Percentiles rank a stretch among this genome's conserved stretches.
phyloP scores from a whole-genome alignment of 768 basidiomycete genomes.

The Suillus luteus region DNA sequence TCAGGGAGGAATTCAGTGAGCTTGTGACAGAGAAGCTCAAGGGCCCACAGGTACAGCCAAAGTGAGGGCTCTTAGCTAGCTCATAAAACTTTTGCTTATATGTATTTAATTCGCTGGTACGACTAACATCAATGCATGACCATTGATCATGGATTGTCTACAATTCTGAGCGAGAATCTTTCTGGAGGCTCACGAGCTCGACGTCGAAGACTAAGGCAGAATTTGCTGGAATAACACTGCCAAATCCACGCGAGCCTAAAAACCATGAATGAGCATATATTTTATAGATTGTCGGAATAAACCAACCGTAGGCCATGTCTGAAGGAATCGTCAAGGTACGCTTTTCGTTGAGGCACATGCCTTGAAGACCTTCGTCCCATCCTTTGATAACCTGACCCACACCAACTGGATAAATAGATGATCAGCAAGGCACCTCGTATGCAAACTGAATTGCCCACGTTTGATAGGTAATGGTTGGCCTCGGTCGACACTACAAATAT shows the following conservation, averaged over 20 bases:
- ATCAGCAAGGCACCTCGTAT: not conserved
- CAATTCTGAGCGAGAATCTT: constrained; percentile 53
- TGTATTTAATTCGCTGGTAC: not conserved
- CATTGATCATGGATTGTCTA: constrained; percentile 28
- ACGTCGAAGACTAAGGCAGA: constrained; percentile 86
- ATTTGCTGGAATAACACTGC: constrained; percentile 73
- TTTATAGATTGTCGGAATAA: not conserved
- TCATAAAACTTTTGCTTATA: no score
- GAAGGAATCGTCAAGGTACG: constrained; percentile 87
- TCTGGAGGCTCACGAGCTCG: constrained; percentile 71
- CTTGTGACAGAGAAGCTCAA: constrained; percentile 78
- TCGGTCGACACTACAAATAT: constrained; percentile 60
- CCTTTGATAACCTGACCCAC: constrained; percentile 80
- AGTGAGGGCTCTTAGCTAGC: constrained; percentile 3
- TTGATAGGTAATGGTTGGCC: constrained; percentile 74
- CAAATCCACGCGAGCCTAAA: constrained; percentile 74
- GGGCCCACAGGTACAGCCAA: constrained; percentile 36
- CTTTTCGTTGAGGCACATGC: constrained; percentile 89
- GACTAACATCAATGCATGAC: not conserved
- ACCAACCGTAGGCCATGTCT: constrained; percentile 78
- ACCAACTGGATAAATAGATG: constrained; percentile 53
- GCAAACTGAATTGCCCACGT: constrained; percentile 46
- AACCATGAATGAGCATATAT: constrained; percentile 1
- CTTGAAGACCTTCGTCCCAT: constrained; percentile 81
- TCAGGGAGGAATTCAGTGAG: constrained; percentile 89